Conservation (phyloP, 2,329 filamentous ascomycete species). For the Xylariaceae sp. region DNA sequence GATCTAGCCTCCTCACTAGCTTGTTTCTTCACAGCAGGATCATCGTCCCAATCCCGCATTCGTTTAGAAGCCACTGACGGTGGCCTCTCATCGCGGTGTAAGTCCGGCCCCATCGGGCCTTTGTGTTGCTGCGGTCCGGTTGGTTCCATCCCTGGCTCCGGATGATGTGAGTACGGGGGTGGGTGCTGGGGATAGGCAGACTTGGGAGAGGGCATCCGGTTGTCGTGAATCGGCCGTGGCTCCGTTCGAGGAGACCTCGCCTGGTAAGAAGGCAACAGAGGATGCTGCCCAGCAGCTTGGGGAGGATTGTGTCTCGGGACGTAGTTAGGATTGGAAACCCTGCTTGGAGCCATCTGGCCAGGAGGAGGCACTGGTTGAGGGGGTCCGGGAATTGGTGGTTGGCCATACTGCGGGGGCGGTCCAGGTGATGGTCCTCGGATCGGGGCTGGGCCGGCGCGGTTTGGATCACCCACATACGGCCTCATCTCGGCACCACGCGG, state of each 20-base stretch:
- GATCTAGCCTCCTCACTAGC: constrained; percentile 83
- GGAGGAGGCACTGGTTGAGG: constrained; percentile 43
- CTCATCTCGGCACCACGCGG: constrained; percentile 65
- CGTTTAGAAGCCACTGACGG: constrained; percentile 77
- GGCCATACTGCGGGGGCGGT: constrained; percentile 47
- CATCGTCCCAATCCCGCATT: constrained; percentile 88
- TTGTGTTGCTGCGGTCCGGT: constrained; percentile 59
- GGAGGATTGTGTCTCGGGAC: constrained; percentile 41
- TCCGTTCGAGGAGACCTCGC: constrained; percentile 78
- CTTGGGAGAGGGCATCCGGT: constrained; percentile 85
- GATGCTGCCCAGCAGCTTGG: constrained; percentile 39
- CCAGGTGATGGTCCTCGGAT: constrained; percentile 50
- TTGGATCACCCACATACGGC: constrained; percentile 64
- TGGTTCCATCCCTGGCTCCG: constrained; percentile 57
- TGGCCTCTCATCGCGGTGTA: constrained; percentile 67
- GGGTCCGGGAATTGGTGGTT: constrained; percentile 41
- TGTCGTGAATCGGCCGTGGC: constrained; percentile 69
- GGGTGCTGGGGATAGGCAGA: constrained; percentile 77
- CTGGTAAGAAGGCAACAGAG: constrained; percentile 65
- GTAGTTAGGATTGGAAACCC: constrained; percentile 38
- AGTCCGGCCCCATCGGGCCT: constrained; percentile 56
- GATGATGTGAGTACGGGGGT: constrained; percentile 63
- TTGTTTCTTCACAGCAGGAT: constrained; percentile 73
- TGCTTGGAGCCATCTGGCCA: constrained; percentile 34
- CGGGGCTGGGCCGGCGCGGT: constrained; percentile 47